A percentile compares a stretch with the other conserved stretches of the same genome.
phyloP scores from a whole-genome alignment of 805 yeast species.

The Monosporozyma solicola region DNA sequence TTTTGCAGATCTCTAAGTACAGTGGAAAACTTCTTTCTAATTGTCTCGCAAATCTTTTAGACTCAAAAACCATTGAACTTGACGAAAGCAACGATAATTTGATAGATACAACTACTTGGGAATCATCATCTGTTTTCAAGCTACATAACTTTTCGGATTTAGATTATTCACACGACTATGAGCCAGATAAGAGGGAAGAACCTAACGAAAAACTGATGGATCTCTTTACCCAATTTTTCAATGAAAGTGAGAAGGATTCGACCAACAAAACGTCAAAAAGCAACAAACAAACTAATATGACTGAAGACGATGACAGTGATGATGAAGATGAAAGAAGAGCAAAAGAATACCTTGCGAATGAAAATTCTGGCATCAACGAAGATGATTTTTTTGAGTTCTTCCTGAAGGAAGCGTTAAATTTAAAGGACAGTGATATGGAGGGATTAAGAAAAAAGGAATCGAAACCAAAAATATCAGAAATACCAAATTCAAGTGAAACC shows the following conservation, averaged over 20 bases:
- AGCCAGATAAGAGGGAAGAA: constrained; percentile 2
- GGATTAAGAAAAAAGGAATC: constrained; percentile 18
- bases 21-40: constrained; percentile 11
- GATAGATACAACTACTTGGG: background rate
- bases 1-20: constrained; percentile 3
- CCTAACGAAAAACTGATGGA: constrained; percentile 10
- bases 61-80: background rate
- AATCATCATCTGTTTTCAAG: background rate
- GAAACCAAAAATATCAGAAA: background rate
- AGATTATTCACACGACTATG: background rate
- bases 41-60: constrained; percentile 6
- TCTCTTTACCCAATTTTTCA: constrained; percentile 6
- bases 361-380: constrained; percentile 43
- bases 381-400: constrained; percentile 65
- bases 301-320: constrained; percentile 28
- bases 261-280: background rate
- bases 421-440: constrained; percentile 40
- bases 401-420: constrained; percentile 43
- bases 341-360: constrained; percentile 23
- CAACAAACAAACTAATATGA: background rate
- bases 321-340: constrained; percentile 23
- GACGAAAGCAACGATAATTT: background rate
- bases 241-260: constrained; percentile 1
- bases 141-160: background rate
- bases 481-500: constrained; percentile 13